A percentile compares a stretch with the other conserved stretches of the same genome.
These are phyloP conservation scores for Dendrobium officinale DNA, from an alignment of 106 monocot genomes.

Conservation along the genomic window DNA sequence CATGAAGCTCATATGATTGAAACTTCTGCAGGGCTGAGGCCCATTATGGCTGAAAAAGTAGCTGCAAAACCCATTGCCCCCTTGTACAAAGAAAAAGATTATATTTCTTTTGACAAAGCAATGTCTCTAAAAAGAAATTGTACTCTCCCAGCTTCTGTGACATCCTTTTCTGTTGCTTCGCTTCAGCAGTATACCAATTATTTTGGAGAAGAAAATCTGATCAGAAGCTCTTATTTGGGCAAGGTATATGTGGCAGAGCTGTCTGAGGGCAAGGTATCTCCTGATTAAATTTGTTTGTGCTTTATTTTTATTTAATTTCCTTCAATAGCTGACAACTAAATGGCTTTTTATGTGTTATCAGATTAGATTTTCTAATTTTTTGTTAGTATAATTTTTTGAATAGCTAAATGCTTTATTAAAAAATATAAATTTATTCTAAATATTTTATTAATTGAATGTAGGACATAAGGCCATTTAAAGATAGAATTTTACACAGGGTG, in stretches of 20 bases:
- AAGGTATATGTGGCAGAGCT: neutral
- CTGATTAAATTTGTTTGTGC: neutral
- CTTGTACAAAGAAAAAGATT: neutral
- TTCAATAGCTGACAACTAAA: too few species aligned
- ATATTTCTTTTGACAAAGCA: conserved; percentile 1
- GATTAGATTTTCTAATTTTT: too few species aligned
- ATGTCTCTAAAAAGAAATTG: neutral
- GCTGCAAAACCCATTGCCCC: conserved; percentile 1
- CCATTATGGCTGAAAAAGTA: conserved; percentile 12
- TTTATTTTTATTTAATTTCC: too few species aligned
- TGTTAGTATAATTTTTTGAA: too few species aligned
- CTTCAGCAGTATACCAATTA: conserved; percentile 11
- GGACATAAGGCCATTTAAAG: too few species aligned
- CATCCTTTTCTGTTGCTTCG: conserved; percentile 14
- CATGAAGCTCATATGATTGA: conserved; percentile 8
- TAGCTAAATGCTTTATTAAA: too few species aligned
- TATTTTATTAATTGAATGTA: too few species aligned
- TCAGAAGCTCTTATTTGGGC: conserved; percentile 5
- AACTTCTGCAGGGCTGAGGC: neutral
- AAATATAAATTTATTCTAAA: too few species aligned
- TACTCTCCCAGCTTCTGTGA: conserved; percentile 1
- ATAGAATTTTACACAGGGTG: too few species aligned
- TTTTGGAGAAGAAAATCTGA: conserved; percentile 4
- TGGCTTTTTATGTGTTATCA: too few species aligned
- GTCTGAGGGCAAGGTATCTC: neutral